Base-by-base conservation (phyloP, 371 early-diverging fungal species). In the Nematocida sp. region DNA sequence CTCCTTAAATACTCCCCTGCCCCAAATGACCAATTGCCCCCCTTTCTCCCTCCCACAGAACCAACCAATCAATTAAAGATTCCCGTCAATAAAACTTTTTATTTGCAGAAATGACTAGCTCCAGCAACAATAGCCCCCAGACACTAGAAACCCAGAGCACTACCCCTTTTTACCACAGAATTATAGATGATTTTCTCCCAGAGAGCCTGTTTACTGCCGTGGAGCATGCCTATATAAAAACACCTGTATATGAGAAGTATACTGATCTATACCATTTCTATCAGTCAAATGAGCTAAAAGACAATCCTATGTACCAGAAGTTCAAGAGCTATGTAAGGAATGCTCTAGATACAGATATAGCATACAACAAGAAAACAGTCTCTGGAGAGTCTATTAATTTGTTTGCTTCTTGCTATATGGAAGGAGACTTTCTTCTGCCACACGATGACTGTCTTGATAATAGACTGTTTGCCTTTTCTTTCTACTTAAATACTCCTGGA, bases 371-470 rank as follows among this genome's bases (percentile, higher is more conserved):
- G 7, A 52, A 37, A 13, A 62, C 75, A 35, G 61, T 51, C 2
- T 37, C 17, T 9, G 48, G 63, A 4, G 27, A 43, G 34, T 1
- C 51, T 43, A 76, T 78, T 43, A 75, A 77, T 38, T 43, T 81
- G 3, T 84, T 84, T 79, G 82, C 75, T 2, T 81, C 82, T 5
- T 80, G 49, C 49, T 84, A 84, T 46, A 41, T 47, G 25, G 23
- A 55, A 49, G 78, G 77, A 15, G 58, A 82, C 55, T 84, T 67
- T 77, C 67, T 84, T 32, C 78, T 82, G 17, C 79, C 79, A 35
- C 84, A 84, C 61, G 84, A 84, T 63, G 84, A 84, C 63, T 54
- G 53, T 43, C 53, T 82, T 13, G 80, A 79, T 17, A 34, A 48
- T n/a, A 58, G 84, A 34, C 62, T 63, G 15, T 79, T 77, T 47